Evolutionary conservation across 192 early-diverging fungal genomes (phyloP).

Genomic region (Backusella parvicylindrica): DNA sequence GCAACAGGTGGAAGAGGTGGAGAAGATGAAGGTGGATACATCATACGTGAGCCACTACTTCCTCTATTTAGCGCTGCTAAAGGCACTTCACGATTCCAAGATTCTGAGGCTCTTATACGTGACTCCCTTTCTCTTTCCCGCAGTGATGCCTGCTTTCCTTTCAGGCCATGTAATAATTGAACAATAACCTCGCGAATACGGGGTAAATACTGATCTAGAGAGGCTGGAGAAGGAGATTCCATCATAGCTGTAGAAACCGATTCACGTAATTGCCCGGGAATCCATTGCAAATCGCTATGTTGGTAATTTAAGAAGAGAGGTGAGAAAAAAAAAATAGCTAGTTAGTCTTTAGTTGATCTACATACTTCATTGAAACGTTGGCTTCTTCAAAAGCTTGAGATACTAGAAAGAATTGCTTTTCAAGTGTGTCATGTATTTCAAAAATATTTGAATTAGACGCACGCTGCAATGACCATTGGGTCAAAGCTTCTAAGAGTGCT

Average conservation of each 20-base stretch:
- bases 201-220: conserved; percentile 32
- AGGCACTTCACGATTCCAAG: conserved; percentile 10
- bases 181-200: conserved; percentile 39
- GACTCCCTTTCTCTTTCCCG: conserved; percentile 12
- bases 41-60: neutral
- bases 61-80: neutral
- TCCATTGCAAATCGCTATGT: conserved; percentile 18
- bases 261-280: conserved; percentile 21
- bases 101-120: neutral
- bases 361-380: conserved; percentile 25
- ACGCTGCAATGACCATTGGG: conserved; percentile 23
- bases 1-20: neutral
- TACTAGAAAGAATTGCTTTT: conserved; percentile 26
- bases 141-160: conserved; percentile 23
- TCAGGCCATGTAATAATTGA: conserved; percentile 34
- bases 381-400: conserved; percentile 29
- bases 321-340: neutral
- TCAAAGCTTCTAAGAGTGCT: conserved; percentile 27
- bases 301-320: neutral
- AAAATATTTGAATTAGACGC: conserved; percentile 16
- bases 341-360: neutral
- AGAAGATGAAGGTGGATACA: neutral
- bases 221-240: conserved; percentile 19
- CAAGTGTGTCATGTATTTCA: conserved; percentile 28
- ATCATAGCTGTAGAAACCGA: conserved; percentile 17